A percentile compares a stretch with the other conserved stretches of the same genome.
Evolutionary conservation across 495 filamentous ascomycete genomes (phyloP).

Genomic region (Neurospora hispaniola): DNA sequence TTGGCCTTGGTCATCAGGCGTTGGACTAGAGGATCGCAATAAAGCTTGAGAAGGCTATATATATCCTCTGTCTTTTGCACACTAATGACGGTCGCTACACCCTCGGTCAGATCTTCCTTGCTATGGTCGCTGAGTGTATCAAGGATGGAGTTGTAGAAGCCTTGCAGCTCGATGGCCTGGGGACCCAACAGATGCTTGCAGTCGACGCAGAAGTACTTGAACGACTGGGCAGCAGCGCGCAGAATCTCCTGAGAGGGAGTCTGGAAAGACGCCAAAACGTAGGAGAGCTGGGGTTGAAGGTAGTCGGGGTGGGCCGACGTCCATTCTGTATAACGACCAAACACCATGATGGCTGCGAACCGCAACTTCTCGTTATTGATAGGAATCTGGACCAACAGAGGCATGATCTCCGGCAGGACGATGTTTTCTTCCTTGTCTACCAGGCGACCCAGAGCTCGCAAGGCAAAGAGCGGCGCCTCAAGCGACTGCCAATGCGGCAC

Average conservation of each 20-base stretch:
- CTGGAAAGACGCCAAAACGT: constrained; percentile 84
- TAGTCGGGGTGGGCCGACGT: constrained; percentile 88
- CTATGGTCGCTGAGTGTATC: constrained; percentile 73
- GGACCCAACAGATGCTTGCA: constrained; percentile 75
- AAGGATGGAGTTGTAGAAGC: constrained; percentile 81
- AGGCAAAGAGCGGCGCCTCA: constrained; percentile 87
- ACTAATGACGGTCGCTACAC: constrained; percentile 81
- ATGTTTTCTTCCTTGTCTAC: constrained; percentile 78
- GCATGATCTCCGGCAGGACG: constrained; percentile 82
- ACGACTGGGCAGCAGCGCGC: constrained; percentile 80
- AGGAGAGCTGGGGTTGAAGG: constrained; percentile 82
- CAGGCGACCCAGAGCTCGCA: constrained; percentile 97
- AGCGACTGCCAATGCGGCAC: constrained; percentile 96
- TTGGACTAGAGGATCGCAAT: constrained; percentile 84
- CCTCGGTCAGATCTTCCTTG: constrained; percentile 92
- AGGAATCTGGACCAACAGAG: constrained; percentile 84
- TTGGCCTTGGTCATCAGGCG: constrained; percentile 82
- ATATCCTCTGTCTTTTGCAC: constrained; percentile 71
- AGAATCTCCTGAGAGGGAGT: constrained; percentile 78
- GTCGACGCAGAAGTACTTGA: constrained; percentile 94
- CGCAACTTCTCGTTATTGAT: constrained; percentile 93
- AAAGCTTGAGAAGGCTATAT: constrained; percentile 76
- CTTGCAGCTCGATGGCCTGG: constrained; percentile 73
- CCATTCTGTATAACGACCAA: constrained; percentile 97
- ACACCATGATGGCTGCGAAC: constrained; percentile 93